Conservation (phyloP, 2,329 filamentous ascomycete genomes). For the Ophiostoma ips region DNA sequence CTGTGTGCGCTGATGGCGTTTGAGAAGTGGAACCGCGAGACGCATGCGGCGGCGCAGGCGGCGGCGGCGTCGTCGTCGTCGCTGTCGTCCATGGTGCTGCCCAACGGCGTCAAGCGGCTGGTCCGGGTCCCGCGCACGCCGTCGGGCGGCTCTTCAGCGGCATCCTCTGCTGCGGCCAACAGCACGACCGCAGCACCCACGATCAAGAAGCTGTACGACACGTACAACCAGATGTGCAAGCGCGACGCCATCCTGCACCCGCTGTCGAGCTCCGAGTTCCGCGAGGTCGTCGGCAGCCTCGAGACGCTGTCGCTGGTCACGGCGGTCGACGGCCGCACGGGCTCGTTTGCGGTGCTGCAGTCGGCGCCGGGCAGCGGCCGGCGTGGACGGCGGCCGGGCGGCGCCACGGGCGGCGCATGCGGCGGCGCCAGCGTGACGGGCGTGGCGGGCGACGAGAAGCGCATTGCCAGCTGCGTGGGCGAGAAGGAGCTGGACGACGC, state of each 20-base stretch:
- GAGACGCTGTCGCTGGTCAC: conserved; percentile 75
- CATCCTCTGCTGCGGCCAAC: not conserved
- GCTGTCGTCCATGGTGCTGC: not conserved
- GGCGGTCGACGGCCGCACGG: conserved; percentile 55
- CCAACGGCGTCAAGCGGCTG: conserved; percentile 9
- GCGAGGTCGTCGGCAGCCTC: conserved; percentile 78
- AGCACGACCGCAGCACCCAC: conserved; percentile 47
- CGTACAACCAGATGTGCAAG: conserved; percentile 71
- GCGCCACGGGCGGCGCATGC: conserved; percentile 54
- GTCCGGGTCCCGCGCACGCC: conserved; percentile 22
- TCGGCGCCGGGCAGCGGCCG: conserved; percentile 51
- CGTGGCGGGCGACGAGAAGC: conserved; percentile 54
- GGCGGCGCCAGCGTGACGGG: conserved; percentile 46
- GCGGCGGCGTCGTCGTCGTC: conserved; percentile 3
- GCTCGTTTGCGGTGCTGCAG: conserved; percentile 47
- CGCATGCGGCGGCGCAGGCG: conserved; percentile 22
- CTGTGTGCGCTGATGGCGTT: conserved; percentile 77
- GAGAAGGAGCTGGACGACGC: conserved; percentile 64
- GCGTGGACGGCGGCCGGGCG: conserved; percentile 17
- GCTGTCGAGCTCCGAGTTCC: conserved; percentile 81
- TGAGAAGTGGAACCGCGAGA: conserved; percentile 56
- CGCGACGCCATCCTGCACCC: conserved; percentile 81
- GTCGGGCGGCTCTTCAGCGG: conserved; percentile 41
- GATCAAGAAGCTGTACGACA: conserved; percentile 69
- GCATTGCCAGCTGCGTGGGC: conserved; percentile 65